A percentile compares a stretch with the other conserved stretches of the same genome.
phyloP scores from a whole-genome alignment of 2,329 filamentous ascomycete species.

The Tolypocladium sp. region DNA sequence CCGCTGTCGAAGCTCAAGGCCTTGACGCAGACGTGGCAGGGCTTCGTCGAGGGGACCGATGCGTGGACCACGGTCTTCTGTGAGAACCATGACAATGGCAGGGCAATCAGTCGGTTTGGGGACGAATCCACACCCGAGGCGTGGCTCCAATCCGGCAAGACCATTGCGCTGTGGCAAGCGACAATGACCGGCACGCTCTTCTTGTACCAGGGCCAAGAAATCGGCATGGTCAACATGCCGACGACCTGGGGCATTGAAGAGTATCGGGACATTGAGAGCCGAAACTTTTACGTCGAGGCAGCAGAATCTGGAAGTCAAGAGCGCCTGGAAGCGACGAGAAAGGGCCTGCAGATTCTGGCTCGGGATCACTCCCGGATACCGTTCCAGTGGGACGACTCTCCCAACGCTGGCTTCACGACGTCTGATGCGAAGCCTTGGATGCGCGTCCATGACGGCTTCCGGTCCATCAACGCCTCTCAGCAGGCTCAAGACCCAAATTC shows the following conservation, averaged over 20 bases:
- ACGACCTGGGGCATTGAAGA: slow-evolving; percentile 39
- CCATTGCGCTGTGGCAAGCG: slow-evolving; percentile 39
- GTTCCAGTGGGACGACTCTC: slow-evolving; percentile 53
- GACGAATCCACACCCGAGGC: slow-evolving; percentile 31
- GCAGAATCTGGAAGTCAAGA: slow-evolving; percentile 23
- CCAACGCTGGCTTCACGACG: slow-evolving; percentile 53
- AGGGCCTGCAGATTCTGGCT: slow-evolving; percentile 46
- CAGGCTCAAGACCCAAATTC: slow-evolving; percentile 36
- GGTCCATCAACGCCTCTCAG: slow-evolving; percentile 43
- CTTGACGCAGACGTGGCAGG: slow-evolving; percentile 37
- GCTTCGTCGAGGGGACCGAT: slow-evolving; percentile 37
- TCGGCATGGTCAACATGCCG: slow-evolving; percentile 51
- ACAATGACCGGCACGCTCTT: slow-evolving; percentile 46
- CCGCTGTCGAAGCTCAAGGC: slow-evolving; percentile 33
- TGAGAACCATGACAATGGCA: slow-evolving; percentile 56
- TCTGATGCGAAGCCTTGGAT: slow-evolving; percentile 50
- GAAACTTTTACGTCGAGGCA: slow-evolving; percentile 40
- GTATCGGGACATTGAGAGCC: slow-evolving; percentile 44
- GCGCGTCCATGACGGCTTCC: slow-evolving; percentile 52
- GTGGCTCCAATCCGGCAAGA: slow-evolving; percentile 38
- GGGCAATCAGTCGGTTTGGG: slow-evolving; percentile 43
- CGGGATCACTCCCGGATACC: slow-evolving; percentile 57
- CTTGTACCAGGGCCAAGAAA: slow-evolving; percentile 52
- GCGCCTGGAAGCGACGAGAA: slow-evolving; percentile 34
- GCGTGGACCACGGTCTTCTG: slow-evolving; percentile 52